Percentiles rank a stretch among this genome's conserved stretches.
Evolutionary conservation across 1,139 yeast genomes (phyloP).

Genomic region (Candida pseudocylindracea): DNA sequence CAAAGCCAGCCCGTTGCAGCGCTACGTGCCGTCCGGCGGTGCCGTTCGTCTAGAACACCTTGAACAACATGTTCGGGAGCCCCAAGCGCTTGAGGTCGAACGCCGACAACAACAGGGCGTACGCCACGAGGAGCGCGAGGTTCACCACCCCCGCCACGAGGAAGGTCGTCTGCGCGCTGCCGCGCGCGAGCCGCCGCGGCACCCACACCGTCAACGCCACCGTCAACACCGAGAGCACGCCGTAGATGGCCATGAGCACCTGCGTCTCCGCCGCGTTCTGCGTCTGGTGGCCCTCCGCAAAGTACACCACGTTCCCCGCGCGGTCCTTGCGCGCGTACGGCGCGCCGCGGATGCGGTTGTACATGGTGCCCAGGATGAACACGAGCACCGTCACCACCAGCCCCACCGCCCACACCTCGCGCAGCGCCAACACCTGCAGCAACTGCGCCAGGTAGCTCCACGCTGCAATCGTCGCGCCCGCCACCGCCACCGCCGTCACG

Average conservation of each 20-base stretch:
- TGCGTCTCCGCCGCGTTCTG: constrained; percentile 81
- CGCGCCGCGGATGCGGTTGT: constrained; percentile 59
- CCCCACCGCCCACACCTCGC: constrained; percentile 37
- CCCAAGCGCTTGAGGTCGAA: no score
- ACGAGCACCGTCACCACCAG: constrained; percentile 40
- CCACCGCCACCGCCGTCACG: constrained; percentile 18
- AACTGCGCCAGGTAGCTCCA: constrained; percentile 14
- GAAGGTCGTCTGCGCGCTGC: no score
- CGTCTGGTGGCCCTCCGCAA: constrained; percentile 40
- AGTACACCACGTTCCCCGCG: constrained; percentile 36
- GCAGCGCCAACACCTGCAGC: constrained; percentile 8
- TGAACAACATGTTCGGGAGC: no score
- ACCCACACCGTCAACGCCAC: constrained; percentile 5
- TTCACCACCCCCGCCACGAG: no score
- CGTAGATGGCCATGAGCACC: constrained; percentile 41
- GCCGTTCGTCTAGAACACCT: no score
- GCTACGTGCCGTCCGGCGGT: no score
- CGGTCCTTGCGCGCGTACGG: constrained; percentile 42
- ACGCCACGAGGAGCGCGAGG: no score
- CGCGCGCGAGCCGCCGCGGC: no score
- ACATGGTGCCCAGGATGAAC: constrained; percentile 85
- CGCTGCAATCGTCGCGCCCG: constrained; percentile 7
- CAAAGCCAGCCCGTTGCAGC: no score
- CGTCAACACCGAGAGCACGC: constrained; percentile 24
- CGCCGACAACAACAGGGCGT: no score